These are phyloP conservation scores for Ceraceosorus bombacis DNA, from an alignment of 1,284 basidiomycete genomes.

Conservation along the genomic window DNA sequence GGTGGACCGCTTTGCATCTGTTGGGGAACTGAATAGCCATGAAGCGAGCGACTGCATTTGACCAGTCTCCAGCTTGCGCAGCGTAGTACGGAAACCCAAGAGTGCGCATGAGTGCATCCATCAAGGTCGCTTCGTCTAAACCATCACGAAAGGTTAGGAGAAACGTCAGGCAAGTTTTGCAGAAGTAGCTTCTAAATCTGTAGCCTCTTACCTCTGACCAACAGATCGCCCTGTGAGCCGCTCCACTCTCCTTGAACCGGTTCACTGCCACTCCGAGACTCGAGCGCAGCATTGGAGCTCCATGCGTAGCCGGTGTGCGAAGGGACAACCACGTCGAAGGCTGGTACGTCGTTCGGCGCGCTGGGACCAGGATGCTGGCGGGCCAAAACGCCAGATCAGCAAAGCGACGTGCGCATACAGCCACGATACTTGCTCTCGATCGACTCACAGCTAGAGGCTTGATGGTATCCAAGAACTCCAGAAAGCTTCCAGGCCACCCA, in stretches of 20 bases:
- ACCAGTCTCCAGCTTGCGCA: conserved; percentile 37
- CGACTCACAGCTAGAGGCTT: conserved; percentile 7
- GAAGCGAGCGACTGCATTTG: background rate
- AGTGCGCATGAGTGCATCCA: conserved; percentile 30
- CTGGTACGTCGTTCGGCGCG: conserved; percentile 9
- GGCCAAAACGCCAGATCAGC: conserved; percentile 20
- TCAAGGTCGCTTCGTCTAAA: conserved; percentile 9
- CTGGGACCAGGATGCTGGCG: conserved; percentile 20
- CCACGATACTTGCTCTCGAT: conserved; percentile 16
- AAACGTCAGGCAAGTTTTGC: conserved; percentile 1
- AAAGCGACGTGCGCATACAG: conserved; percentile 28
- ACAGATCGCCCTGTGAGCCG: conserved; percentile 8
- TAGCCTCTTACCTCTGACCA: conserved; percentile 1
- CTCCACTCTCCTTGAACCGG: conserved; percentile 18
- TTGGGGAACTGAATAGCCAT: too few species aligned
- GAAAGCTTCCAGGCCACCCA: conserved; percentile 31
- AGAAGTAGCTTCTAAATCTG: background rate
- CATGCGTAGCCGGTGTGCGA: conserved; percentile 44
- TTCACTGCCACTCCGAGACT: conserved; percentile 2
- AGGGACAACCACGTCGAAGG: conserved; percentile 46
- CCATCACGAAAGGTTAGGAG: background rate
- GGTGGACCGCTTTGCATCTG: conserved; percentile 19
- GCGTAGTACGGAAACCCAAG: conserved; percentile 28
- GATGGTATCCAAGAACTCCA: conserved; percentile 4
- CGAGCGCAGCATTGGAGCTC: conserved; percentile 12